Evolutionary conservation across 768 basidiomycete species (phyloP).

Genomic region (Terana coerulea): DNA sequence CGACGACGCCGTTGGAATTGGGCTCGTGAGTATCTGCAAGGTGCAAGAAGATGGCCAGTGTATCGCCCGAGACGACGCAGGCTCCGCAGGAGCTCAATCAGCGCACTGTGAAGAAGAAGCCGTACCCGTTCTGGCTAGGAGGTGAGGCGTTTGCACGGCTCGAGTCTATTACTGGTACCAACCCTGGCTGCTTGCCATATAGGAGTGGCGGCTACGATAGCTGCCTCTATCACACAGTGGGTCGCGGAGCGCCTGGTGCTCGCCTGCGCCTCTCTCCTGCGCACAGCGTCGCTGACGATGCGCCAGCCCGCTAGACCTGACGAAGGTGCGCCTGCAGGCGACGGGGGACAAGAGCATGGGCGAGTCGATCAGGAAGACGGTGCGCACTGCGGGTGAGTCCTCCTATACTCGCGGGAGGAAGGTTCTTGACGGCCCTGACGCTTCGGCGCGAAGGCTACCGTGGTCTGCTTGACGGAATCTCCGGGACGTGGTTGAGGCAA

Average conservation of each 20-base stretch:
- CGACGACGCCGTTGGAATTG: too few species aligned
- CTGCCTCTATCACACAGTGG: constrained; percentile 85
- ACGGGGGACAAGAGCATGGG: constrained; percentile 92
- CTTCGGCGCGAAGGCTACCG: constrained; percentile 39
- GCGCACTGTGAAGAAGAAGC: constrained; percentile 46
- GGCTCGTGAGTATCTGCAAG: too few species aligned
- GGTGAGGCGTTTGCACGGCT: constrained; percentile 34
- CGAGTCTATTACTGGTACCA: background rate
- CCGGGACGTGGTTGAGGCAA: constrained; percentile 87
- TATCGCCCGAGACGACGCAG: constrained; percentile 3
- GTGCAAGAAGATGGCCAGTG: background rate
- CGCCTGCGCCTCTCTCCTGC: background rate
- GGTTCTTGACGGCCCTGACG: background rate
- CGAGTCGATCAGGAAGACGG: constrained; percentile 76
- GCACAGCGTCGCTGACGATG: constrained; percentile 3
- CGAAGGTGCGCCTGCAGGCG: constrained; percentile 89
- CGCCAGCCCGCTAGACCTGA: constrained; percentile 75
- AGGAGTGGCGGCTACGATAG: constrained; percentile 81
- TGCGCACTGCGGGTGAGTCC: constrained; percentile 64
- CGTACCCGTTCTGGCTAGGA: constrained; percentile 86
- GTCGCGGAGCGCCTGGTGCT: constrained; percentile 22
- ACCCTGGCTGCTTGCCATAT: background rate
- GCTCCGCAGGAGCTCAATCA: constrained; percentile 4
- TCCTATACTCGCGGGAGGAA: background rate
- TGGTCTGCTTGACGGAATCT: constrained; percentile 83